Conservation (phyloP, 2,329 filamentous ascomycete species). For the Hypocreales sp. region DNA sequence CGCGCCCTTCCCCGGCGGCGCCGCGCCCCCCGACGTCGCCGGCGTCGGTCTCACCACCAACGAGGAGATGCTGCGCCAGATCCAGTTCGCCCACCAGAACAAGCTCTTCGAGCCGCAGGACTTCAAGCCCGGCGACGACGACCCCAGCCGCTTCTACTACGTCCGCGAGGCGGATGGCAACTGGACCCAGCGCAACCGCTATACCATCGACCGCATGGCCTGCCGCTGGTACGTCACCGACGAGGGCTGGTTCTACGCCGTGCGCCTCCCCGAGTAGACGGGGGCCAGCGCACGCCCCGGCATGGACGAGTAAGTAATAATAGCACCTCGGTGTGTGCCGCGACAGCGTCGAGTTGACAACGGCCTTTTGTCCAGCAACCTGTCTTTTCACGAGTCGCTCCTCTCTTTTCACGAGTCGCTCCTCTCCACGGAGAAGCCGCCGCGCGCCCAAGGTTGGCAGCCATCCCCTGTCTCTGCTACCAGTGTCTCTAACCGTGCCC, state of each 20-base stretch:
- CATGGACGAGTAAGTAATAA: too few species aligned
- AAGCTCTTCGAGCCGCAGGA: constrained; percentile 42
- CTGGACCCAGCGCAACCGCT: constrained; percentile 42
- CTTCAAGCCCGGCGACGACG: constrained; percentile 45
- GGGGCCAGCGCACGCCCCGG: too few species aligned
- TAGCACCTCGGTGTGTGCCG: too few species aligned
- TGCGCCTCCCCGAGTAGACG: constrained; percentile 28
- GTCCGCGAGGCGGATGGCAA: constrained; percentile 44
- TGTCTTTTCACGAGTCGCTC: too few species aligned
- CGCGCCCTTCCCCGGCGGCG: too few species aligned
- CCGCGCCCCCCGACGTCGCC: constrained; percentile 30
- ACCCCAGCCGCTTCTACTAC: constrained; percentile 45
- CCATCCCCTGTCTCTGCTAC: too few species aligned
- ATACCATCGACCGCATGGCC: constrained; percentile 42
- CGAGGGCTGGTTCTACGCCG: constrained; percentile 45
- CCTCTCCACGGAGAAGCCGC: too few species aligned
- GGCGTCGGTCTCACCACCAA: constrained; percentile 33
- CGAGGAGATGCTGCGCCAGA: constrained; percentile 30
- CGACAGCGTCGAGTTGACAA: too few species aligned
- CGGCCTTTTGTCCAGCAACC: too few species aligned
- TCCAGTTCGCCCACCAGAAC: constrained; percentile 32
- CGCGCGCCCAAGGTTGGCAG: too few species aligned
- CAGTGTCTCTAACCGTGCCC: too few species aligned
- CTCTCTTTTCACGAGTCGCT: too few species aligned
- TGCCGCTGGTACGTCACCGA: constrained; percentile 44